Percentiles rank a stretch among this genome's conserved stretches.
These are phyloP conservation scores for Suillus alpinus DNA, from an alignment of 768 basidiomycete genomes.

Conservation along the genomic window DNA sequence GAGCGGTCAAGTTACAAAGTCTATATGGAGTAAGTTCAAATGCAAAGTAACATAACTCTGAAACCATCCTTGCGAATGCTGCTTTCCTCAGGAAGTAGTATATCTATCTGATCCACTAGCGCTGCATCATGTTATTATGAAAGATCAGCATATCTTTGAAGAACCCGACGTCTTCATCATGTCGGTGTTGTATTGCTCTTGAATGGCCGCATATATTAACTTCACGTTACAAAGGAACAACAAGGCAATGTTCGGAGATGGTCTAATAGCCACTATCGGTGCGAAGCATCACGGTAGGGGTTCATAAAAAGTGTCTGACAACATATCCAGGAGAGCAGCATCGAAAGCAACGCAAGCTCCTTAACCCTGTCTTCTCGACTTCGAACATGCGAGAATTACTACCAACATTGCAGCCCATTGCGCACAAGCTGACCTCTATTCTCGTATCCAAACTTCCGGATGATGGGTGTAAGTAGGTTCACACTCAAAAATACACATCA, in stretches of 20 bases:
- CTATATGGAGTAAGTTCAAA: neutral
- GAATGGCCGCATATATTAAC: neutral
- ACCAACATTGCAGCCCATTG: neutral
- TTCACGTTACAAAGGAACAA: conserved; percentile 33
- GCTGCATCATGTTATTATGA: conserved; percentile 43
- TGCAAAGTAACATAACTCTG: conserved; percentile 5
- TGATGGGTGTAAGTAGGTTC: conserved; percentile 1
- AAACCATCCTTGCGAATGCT: conserved; percentile 8
- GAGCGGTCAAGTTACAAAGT: neutral
- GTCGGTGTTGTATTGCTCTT: conserved; percentile 25
- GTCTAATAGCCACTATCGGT: conserved; percentile 33
- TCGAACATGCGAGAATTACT: conserved; percentile 38
- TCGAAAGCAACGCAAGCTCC: conserved; percentile 40
- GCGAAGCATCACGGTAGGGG: conserved; percentile 12
- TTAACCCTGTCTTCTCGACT: conserved; percentile 44
- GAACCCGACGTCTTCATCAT: conserved; percentile 43
- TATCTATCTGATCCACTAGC: conserved; percentile 51
- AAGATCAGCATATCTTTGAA: conserved; percentile 50
- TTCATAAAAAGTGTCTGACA: conserved; percentile 4
- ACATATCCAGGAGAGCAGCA: conserved; percentile 37
- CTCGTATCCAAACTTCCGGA: neutral
- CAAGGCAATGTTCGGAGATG: conserved; percentile 45
- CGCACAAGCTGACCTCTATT: neutral
- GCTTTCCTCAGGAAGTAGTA: neutral
- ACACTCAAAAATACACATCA: neutral